These are phyloP conservation scores for Sporothrix pseudoabietina DNA, from an alignment of 2,329 filamentous ascomycete species.

Conservation along the genomic window DNA sequence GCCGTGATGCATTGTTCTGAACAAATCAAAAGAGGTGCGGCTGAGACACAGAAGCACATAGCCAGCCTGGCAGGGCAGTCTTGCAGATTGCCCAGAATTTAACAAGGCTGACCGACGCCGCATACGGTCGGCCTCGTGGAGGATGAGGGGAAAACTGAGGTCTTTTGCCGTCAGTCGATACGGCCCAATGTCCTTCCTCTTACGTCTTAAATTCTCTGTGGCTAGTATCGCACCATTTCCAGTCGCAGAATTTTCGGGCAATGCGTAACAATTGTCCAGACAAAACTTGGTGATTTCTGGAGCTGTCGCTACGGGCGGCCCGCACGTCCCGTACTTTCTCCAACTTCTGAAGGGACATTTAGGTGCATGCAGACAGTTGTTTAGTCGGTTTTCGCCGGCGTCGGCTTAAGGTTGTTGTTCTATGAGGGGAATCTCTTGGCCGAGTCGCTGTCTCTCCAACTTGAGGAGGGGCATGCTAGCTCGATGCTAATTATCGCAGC, in stretches of 20 bases:
- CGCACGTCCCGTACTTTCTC: not conserved
- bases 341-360: not conserved
- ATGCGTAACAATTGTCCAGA: not conserved
- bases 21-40: not conserved
- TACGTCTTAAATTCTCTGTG: not conserved
- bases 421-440: not conserved
- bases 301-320: not conserved
- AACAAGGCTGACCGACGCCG: not conserved
- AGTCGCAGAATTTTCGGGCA: not conserved
- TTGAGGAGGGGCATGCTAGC: slow-evolving; percentile 10
- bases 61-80: not conserved
- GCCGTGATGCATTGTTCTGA: not conserved
- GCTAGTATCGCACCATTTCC: not conserved
- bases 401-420: not conserved
- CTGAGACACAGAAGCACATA: not conserved
- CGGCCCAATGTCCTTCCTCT: slow-evolving; percentile 3
- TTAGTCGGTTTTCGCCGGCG: slow-evolving; percentile 12
- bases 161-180: not conserved
- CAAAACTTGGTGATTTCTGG: not conserved
- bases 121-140: not conserved
- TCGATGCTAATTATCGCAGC: not conserved
- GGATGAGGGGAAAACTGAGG: not conserved
- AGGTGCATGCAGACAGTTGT: not conserved
- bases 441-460: not conserved
- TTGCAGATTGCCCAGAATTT: not conserved